Evolutionary conservation across 495 filamentous ascomycete genomes (phyloP).

Genomic region (Penicillium turbatum): DNA sequence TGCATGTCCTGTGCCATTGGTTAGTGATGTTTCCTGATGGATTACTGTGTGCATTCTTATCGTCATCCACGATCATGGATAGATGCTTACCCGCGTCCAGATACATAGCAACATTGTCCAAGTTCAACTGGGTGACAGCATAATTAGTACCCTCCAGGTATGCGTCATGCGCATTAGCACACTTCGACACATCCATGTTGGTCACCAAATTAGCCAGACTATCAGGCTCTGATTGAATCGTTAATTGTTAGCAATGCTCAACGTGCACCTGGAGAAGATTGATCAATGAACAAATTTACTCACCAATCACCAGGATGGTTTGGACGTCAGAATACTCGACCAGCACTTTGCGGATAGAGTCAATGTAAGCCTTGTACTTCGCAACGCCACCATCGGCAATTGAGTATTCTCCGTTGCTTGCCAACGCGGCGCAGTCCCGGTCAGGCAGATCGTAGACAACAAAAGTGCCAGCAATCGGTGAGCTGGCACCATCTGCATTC

Average conservation of each 20-base stretch:
- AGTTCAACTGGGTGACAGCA: slow-evolving; percentile 64
- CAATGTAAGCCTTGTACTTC: slow-evolving; percentile 70
- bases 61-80: background rate
- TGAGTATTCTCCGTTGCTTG: slow-evolving; percentile 71
- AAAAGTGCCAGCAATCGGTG: slow-evolving; percentile 48
- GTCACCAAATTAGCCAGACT: slow-evolving; percentile 78
- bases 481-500: slow-evolving; percentile 50
- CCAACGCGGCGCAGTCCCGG: slow-evolving; percentile 72
- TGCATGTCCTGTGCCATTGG: slow-evolving; percentile 29
- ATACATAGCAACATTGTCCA: slow-evolving; percentile 80
- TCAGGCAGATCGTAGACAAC: slow-evolving; percentile 77
- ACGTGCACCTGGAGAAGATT: background rate
- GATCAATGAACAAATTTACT: slow-evolving; percentile 14
- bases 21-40: background rate
- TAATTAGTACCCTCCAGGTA: slow-evolving; percentile 71
- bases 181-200: slow-evolving; percentile 60
- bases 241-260: slow-evolving; percentile 37
- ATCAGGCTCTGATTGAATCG: slow-evolving; percentile 62
- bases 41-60: no score
- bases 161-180: slow-evolving; percentile 55
- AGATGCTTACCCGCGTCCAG: slow-evolving; percentile 59
- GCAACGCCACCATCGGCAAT: slow-evolving; percentile 54
- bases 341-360: slow-evolving; percentile 41
- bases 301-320: slow-evolving; percentile 50
- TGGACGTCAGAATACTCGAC: slow-evolving; percentile 30